These are phyloP conservation scores for Drechslerella stenobrocha DNA, from an alignment of 2,329 filamentous ascomycete genomes.

Conservation along the genomic window DNA sequence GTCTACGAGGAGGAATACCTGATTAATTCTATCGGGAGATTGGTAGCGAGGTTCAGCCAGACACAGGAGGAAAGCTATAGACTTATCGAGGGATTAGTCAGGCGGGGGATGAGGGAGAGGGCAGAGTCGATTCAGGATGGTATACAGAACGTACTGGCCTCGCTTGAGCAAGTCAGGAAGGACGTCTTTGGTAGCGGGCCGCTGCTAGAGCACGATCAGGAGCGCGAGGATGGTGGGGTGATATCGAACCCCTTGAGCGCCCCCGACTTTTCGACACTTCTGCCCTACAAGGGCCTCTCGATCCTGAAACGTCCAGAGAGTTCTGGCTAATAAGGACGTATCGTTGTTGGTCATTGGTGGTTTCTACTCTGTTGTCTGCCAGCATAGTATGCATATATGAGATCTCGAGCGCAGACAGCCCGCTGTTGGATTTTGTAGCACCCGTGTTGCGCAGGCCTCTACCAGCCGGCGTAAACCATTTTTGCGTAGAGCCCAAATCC, in stretches of 20 bases:
- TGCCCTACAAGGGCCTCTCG: conserved; percentile 13
- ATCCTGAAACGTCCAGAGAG: conserved; percentile 15
- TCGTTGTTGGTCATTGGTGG: neutral
- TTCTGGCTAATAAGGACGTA: neutral
- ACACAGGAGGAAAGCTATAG: conserved; percentile 72
- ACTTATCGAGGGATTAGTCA: conserved; percentile 74
- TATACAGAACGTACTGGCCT: conserved; percentile 71
- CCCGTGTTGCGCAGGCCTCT: neutral
- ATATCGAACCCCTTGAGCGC: conserved; percentile 4
- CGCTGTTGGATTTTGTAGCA: conserved; percentile 2
- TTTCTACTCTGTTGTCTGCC: neutral
- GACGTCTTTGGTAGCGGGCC: conserved; percentile 67
- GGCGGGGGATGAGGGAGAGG: conserved; percentile 83
- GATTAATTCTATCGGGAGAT: conserved; percentile 78
- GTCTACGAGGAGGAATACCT: conserved; percentile 99
- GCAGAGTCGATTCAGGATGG: conserved; percentile 75
- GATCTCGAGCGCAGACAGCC: neutral
- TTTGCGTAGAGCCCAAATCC: neutral
- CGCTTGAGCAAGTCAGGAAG: conserved; percentile 60
- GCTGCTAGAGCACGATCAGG: conserved; percentile 51
- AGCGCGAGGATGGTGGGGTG: conserved; percentile 45
- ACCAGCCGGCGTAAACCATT: neutral
- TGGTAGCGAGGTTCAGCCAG: conserved; percentile 79
- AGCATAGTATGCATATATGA: conserved; percentile 1
- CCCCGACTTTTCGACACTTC: conserved; percentile 35